phyloP scores from a whole-genome alignment of 257 asterid genomes.

The Solanum sparsipilum region DNA sequence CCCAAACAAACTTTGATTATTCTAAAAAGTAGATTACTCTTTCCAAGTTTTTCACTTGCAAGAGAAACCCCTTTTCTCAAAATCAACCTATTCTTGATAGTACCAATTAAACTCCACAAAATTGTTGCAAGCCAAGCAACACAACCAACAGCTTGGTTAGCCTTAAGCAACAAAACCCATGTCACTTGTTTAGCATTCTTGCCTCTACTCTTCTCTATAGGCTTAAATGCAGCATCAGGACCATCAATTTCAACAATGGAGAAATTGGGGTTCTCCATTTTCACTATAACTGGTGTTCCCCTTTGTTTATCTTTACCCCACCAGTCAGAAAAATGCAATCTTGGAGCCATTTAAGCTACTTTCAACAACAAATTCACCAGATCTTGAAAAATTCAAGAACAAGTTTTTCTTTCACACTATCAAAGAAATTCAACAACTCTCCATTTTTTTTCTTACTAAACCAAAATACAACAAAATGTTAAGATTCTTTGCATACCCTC shows the following conservation, averaged over 20 bases:
- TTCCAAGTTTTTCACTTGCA: constrained; percentile 59
- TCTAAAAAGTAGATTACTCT: constrained; percentile 30
- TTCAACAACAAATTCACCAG: not conserved
- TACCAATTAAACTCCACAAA: constrained; percentile 30
- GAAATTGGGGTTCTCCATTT: constrained; percentile 55
- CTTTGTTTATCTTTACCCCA: constrained; percentile 28
- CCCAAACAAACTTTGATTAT: constrained; percentile 24
- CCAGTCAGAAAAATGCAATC: constrained; percentile 35
- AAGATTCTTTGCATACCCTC: constrained; percentile 45
- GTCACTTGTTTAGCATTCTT: constrained; percentile 58
- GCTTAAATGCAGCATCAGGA: constrained; percentile 61
- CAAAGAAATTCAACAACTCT: constrained; percentile 12
- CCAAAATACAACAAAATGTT: not conserved
- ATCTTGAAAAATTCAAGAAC: not conserved
- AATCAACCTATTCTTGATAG: constrained; percentile 37
- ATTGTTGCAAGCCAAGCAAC: constrained; percentile 44
- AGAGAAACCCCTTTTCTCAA: constrained; percentile 31
- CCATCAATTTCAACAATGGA: constrained; percentile 63
- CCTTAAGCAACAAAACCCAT: constrained; percentile 59
- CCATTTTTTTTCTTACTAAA: not conserved
- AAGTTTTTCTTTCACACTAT: not conserved
- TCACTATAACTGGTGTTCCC: constrained; percentile 57
- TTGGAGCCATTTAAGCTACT: constrained; percentile 47
- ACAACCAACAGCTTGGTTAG: constrained; percentile 56
- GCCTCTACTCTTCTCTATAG: constrained; percentile 47